Evolutionary conservation across 129 eudicot species (phyloP).

Genomic region (Arctium lappa): DNA sequence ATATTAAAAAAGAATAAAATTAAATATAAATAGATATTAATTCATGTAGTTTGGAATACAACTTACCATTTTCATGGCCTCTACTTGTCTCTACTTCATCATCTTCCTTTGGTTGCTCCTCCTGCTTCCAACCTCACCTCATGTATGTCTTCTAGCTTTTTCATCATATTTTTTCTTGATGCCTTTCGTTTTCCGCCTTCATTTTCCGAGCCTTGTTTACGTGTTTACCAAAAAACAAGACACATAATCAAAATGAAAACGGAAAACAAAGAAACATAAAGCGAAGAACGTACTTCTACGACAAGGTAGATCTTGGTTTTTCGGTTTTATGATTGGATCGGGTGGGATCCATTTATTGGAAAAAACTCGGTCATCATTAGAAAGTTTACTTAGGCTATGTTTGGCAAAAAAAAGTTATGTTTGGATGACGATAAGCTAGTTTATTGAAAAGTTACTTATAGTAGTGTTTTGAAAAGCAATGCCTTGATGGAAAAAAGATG

Average conservation of each 20-base stretch:
- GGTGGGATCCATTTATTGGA: not conserved
- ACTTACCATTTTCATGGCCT: constrained; percentile 25
- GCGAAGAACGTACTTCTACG: not conserved
- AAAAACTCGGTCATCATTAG: not conserved
- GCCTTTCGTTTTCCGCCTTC: not conserved
- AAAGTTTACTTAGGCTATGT: not conserved
- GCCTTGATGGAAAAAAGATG: not conserved
- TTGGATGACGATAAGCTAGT: too few relatives aligned
- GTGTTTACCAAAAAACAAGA: not conserved
- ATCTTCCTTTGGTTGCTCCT: constrained; percentile 14
- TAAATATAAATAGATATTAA: not conserved
- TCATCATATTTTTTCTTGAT: not conserved
- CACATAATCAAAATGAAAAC: not conserved
- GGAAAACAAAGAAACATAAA: not conserved
- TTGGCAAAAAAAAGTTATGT: too few relatives aligned
- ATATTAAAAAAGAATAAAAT: not conserved
- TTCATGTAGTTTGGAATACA: not conserved
- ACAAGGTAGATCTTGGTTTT: not conserved
- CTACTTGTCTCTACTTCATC: constrained; percentile 7
- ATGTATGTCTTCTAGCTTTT: constrained; percentile 5
- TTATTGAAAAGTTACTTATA: too few relatives aligned
- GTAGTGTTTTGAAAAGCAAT: too few relatives aligned
- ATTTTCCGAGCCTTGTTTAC: not conserved
- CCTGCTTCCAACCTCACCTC: constrained; percentile 14
- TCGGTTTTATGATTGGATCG: not conserved